These are phyloP conservation scores for Calonectria pteridis DNA, from an alignment of 2,329 filamentous ascomycete genomes.

Conservation along the genomic window DNA sequence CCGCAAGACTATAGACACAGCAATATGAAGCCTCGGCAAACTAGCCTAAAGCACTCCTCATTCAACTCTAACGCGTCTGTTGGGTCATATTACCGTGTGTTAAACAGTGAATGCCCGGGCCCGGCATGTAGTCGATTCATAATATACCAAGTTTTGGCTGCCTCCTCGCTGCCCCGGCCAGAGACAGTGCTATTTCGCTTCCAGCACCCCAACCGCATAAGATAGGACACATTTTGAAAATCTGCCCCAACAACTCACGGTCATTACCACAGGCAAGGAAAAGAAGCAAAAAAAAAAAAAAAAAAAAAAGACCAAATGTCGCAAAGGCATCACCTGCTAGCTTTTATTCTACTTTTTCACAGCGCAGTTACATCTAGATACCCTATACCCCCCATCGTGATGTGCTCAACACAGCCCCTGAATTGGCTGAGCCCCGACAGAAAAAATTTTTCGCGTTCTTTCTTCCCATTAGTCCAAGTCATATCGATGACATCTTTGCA, in stretches of 20 bases:
- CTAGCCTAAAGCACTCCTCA: neutral
- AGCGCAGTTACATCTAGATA: neutral
- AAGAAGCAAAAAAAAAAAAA: neutral
- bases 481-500: neutral
- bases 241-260: no score
- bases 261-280: no score
- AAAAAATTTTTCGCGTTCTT: constrained; percentile 3
- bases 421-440: neutral
- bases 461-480: neutral
- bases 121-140: neutral
- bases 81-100: neutral
- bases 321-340: neutral
- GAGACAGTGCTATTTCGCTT: neutral
- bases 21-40: neutral
- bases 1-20: neutral
- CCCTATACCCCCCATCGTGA: neutral
- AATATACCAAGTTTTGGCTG: neutral
- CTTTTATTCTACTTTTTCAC: neutral
- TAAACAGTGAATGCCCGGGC: neutral
- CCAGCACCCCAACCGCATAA: neutral
- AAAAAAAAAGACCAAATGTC: neutral
- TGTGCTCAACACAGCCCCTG: neutral
- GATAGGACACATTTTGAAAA: no score
- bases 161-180: neutral
- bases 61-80: neutral